Evolutionary conservation across 768 basidiomycete genomes (phyloP), one percentile per base, ranked within the genome.

Genomic region (Suillus lakei): DNA sequence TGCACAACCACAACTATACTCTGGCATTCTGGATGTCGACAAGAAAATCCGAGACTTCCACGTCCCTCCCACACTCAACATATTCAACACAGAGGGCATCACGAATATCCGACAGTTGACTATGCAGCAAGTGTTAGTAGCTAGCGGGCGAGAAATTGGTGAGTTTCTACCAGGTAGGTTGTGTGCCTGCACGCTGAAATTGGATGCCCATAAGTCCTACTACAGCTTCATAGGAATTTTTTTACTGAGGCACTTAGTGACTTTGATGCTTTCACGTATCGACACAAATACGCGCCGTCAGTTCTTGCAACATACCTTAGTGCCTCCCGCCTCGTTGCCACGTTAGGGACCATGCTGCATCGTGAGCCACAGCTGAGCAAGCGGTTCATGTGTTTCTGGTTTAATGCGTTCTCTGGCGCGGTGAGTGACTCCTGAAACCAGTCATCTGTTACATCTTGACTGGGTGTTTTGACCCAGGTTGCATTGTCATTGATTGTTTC

Each of bases 301-400:
- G 88, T 89, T 15, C 80, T 91, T 5, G 91, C 91, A 13, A 89
- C 88, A 15, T 91, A 88, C 74, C 80, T 86, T 26, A 80, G 86
- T 30, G 85, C 87, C 10, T 82, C 84, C 55, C 86, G 80, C 44
- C 77, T 92, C 60, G 86, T 91, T 36, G 81, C 82, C 68, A 82
- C 85, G 2, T 75, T 90, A 21, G 84, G 87, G 66, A 81, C 79
- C 41, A 76, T 91, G 28, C 88, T 85, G 72, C 78, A 83, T 44
- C 81, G 84, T 66, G 85, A 90, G 71, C 84, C 86, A 9, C 84
- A 88, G 68, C 75, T 91, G 59, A 86, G 85, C 67, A 83, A 84
- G 60, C 83, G 91, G 36, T 89, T 90, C 68, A 82, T 90, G 74
- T 85, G 87, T 72, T 86, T 90, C 70, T 93, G 91, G 91, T 88